These are phyloP conservation scores for Medicago lupulina DNA, from an alignment of 306 rosid species.

Conservation along the genomic window DNA sequence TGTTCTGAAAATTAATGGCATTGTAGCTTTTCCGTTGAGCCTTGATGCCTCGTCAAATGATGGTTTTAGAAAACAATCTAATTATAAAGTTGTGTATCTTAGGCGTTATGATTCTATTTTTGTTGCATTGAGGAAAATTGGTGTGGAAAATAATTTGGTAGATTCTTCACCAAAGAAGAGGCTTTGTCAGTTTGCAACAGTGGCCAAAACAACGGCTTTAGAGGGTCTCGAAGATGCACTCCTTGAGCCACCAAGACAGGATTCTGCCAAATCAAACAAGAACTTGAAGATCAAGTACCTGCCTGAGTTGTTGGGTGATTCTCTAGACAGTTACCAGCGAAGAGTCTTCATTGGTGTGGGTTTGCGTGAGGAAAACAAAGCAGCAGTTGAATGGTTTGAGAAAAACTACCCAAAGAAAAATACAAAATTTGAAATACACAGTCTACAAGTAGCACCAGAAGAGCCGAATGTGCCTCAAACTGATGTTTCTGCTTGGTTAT, in stretches of 20 bases:
- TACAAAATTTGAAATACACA: constrained; percentile 55
- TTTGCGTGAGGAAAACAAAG: constrained; percentile 49
- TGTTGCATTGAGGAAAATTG: constrained; percentile 61
- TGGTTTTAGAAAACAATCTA: constrained; percentile 43
- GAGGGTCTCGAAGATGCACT: constrained; percentile 60
- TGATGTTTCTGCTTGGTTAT: constrained; percentile 59
- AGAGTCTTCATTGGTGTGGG: constrained; percentile 57
- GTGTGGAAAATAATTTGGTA: constrained; percentile 24
- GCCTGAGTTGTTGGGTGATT: constrained; percentile 61
- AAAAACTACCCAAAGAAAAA: constrained; percentile 58
- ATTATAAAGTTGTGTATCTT: constrained; percentile 62
- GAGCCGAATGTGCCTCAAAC: constrained; percentile 1
- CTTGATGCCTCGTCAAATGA: constrained; percentile 49
- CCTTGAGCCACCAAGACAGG: constrained; percentile 62
- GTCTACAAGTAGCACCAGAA: constrained; percentile 41
- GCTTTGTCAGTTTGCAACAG: constrained; percentile 46
- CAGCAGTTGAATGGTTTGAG: constrained; percentile 55
- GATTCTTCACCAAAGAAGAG: constrained; percentile 45
- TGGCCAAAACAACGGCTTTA: constrained; percentile 41
- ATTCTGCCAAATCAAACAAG: not conserved
- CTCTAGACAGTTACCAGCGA: constrained; percentile 55
- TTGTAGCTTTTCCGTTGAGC: constrained; percentile 61
- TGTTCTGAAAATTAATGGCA: constrained; percentile 64
- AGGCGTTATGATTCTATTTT: constrained; percentile 54
- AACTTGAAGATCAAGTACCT: constrained; percentile 56